Evolutionary conservation across 2,329 filamentous ascomycete species (phyloP).

Genomic region (Emergomyces pasteurianus): DNA sequence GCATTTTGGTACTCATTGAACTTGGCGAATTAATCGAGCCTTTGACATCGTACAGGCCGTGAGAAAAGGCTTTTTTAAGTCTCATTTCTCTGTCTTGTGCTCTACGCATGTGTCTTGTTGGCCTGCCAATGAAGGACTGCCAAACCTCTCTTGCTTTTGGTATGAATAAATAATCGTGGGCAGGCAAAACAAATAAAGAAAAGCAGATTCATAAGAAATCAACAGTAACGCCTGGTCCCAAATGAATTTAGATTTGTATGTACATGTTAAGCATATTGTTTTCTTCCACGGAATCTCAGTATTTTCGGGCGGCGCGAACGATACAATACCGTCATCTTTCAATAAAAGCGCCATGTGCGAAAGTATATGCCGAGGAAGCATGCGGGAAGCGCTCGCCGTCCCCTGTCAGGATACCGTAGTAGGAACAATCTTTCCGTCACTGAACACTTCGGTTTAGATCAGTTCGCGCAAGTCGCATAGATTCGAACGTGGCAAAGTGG

Average conservation of each 20-base stretch:
- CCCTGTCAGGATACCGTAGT: not conserved
- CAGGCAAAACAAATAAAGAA: not conserved
- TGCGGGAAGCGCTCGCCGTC: not conserved
- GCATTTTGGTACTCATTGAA: no score
- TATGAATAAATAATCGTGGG: not conserved
- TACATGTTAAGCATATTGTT: not conserved
- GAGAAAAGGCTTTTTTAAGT: not conserved
- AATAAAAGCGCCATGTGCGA: no score
- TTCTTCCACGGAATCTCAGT: not conserved
- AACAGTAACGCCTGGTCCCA: not conserved
- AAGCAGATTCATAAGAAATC: not conserved
- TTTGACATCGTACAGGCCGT: no score
- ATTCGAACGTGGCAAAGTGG: not conserved
- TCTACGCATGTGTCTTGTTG: not conserved
- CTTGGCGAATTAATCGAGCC: no score
- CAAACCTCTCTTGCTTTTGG: not conserved
- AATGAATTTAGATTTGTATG: constrained; percentile 1
- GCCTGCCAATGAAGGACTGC: not conserved
- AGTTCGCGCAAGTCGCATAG: not conserved
- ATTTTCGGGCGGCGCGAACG: not conserved
- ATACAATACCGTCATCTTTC: not conserved
- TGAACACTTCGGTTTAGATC: not conserved
- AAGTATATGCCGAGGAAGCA: not conserved
- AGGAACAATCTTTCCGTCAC: not conserved
- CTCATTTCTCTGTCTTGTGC: not conserved